Evolutionary conservation across 1,284 basidiomycete species (phyloP).

Genomic region (Trichosporon sp.): DNA sequence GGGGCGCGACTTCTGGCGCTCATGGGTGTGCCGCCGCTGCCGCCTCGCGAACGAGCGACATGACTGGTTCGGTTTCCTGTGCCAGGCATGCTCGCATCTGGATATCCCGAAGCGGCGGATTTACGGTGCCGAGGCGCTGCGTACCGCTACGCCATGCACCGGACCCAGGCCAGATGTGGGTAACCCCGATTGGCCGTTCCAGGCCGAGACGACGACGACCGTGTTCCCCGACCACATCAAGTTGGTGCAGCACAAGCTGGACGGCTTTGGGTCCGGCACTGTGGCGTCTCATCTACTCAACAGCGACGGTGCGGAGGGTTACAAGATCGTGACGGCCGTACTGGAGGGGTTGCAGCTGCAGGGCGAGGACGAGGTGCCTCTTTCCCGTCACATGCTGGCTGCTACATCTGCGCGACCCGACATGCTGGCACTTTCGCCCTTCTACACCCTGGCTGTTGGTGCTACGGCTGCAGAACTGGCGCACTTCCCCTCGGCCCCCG

Average conservation of each 20-base stretch:
- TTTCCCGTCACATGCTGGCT: slow-evolving; percentile 34
- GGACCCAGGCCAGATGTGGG: slow-evolving; percentile 44
- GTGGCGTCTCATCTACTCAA: slow-evolving; percentile 42
- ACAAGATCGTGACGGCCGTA: slow-evolving; percentile 18
- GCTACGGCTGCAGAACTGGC: slow-evolving; percentile 33
- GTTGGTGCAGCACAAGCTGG: slow-evolving; percentile 39
- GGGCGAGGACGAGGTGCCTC: slow-evolving; percentile 31
- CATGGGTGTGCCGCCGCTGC: slow-evolving; percentile 48
- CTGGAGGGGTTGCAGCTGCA: slow-evolving; percentile 31
- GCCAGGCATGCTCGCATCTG: slow-evolving; percentile 41
- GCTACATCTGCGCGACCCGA: slow-evolving; percentile 20
- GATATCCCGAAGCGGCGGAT: slow-evolving; percentile 31
- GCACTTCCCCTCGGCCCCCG: slow-evolving; percentile 33
- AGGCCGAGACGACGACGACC: slow-evolving; percentile 30
- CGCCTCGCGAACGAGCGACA: slow-evolving; percentile 46
- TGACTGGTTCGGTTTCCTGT: slow-evolving; percentile 48
- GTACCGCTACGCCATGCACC: slow-evolving; percentile 36
- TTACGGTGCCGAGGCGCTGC: slow-evolving; percentile 37
- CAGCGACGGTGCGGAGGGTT: slow-evolving; percentile 29
- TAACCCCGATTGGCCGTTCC: slow-evolving; percentile 33
- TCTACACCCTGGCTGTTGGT: slow-evolving; percentile 47
- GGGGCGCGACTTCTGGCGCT: slow-evolving; percentile 45
- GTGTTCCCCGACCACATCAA: slow-evolving; percentile 47
- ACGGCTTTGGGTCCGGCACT: slow-evolving; percentile 30
- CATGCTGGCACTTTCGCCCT: slow-evolving; percentile 42